Evolutionary conservation across 78 protist genomes (phyloP), one percentile per base, ranked within the genome.

Genomic region (Isochrysis galbana): DNA sequence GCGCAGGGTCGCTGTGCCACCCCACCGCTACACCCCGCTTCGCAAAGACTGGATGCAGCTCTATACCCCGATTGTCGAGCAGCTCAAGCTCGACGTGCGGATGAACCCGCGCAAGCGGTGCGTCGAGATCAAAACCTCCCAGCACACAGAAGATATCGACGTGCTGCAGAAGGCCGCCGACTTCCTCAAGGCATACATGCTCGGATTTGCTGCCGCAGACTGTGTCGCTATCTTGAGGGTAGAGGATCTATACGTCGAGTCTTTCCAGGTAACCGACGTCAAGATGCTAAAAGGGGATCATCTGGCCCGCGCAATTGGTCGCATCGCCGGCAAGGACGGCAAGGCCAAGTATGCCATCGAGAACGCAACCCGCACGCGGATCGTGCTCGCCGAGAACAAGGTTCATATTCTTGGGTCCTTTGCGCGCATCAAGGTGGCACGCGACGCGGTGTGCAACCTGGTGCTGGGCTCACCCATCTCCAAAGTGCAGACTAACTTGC

Each of bases 241-340:
- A 89, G 99, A 99, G 55, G 99, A 99, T 51, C 94, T 99, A 48
- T 98, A 94, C 94, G 44, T 99, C 51, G 99, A 99, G 38, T 83
- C 98, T 5, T 99, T 99, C 47, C 23, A 1, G 44, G 47, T 48
- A 47, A 90, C 72, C 14, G 86, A 80, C 89, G 98, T 98, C 61
- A 96, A 97, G 92, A 90, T 92, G 7, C 95, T 99, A 5, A 93
- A 97, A 22, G 99, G 99, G 14, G 99, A 98, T 39, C 96, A 98
- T 74, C 93, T 98, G 21, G 51, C 97, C 5, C 97, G 99, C 23
- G 99, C 99, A 29, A 97, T 99, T 72, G 99, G 99, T 41, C 98
- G 99, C 55, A 93, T 99, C 2, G 99, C 99, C 34, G 99, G 99
- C 84, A 94, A 94, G 94, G 98, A 95, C 74, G 99, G 99, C 36